Evolutionary conservation across 2,329 filamentous ascomycete species (phyloP).

Genomic region (Lachnellula cervina): DNA sequence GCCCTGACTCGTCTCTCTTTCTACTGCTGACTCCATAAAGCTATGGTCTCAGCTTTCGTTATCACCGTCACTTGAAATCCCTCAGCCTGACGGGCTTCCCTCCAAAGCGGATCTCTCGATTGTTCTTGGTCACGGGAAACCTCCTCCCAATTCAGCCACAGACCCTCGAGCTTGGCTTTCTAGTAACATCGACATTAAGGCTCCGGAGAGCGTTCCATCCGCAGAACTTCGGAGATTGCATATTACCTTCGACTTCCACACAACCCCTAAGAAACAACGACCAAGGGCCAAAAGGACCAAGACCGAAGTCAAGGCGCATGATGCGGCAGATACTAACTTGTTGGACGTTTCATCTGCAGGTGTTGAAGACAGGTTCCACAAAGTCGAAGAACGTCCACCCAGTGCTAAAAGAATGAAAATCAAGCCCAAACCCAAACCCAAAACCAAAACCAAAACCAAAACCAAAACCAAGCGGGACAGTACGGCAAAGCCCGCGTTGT

Average conservation of each 20-base stretch:
- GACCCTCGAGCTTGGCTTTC: constrained; percentile 7
- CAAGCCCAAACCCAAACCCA: neutral
- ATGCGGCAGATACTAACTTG: neutral
- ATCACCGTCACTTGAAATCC: constrained; percentile 14
- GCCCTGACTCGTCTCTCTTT: neutral
- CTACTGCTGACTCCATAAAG: constrained; percentile 16
- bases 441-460: neutral
- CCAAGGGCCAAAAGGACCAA: neutral
- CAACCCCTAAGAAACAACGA: neutral
- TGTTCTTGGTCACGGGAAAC: constrained; percentile 14
- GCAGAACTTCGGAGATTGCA: constrained; percentile 19
- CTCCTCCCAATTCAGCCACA: neutral
- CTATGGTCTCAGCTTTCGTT: constrained; percentile 25
- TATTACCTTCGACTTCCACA: constrained; percentile 19
- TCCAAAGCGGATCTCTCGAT: constrained; percentile 14
- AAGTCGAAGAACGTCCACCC: too few species aligned
- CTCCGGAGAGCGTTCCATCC: constrained; percentile 15
- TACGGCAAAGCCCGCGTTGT: neutral
- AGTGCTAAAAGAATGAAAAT: neutral
- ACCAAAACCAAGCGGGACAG: neutral
- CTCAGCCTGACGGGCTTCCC: neutral
- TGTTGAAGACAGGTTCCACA: neutral
- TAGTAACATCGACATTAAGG: constrained; percentile 13
- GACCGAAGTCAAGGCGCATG: neutral
- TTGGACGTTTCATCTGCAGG: neutral